These are phyloP conservation scores for Fraxinus excelsior DNA, from an alignment of 257 asterid genomes.

Conservation along the genomic window DNA sequence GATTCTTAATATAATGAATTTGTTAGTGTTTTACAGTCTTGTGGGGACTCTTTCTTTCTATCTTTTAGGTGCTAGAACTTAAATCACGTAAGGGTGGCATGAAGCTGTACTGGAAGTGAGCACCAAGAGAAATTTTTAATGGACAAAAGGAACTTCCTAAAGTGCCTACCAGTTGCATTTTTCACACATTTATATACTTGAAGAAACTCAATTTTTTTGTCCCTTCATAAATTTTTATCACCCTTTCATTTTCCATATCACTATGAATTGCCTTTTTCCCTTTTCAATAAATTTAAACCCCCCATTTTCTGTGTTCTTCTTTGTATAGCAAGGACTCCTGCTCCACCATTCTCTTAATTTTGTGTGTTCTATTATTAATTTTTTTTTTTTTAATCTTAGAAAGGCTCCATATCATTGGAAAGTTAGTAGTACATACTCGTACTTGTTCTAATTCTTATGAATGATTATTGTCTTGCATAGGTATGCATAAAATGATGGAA, in stretches of 20 bases:
- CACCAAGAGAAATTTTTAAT: background rate
- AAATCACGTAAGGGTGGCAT: background rate
- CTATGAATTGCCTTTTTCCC: background rate
- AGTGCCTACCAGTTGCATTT: background rate
- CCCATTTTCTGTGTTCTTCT: background rate
- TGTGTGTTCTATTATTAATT: background rate
- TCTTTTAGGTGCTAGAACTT: no score
- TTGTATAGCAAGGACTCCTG: background rate
- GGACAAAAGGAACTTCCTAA: background rate
- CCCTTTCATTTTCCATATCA: background rate
- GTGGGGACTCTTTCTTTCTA: no score
- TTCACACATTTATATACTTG: background rate
- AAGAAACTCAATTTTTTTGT: background rate
- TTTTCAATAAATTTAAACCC: background rate
- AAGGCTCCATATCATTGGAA: slow-evolving; percentile 4
- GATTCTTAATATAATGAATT: background rate
- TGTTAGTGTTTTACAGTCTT: background rate
- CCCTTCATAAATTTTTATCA: background rate
- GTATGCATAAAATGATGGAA: slow-evolving; percentile 46
- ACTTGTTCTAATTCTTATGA: slow-evolving; percentile 13
- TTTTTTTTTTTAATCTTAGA: background rate
- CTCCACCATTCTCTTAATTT: background rate
- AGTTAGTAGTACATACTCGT: background rate
- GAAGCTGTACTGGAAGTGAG: background rate
- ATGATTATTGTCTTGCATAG: slow-evolving; percentile 37